A percentile compares a stretch with the other conserved stretches of the same genome.
Evolutionary conservation across 2,329 filamentous ascomycete species (phyloP).

Genomic region (Penicillium expansum): DNA sequence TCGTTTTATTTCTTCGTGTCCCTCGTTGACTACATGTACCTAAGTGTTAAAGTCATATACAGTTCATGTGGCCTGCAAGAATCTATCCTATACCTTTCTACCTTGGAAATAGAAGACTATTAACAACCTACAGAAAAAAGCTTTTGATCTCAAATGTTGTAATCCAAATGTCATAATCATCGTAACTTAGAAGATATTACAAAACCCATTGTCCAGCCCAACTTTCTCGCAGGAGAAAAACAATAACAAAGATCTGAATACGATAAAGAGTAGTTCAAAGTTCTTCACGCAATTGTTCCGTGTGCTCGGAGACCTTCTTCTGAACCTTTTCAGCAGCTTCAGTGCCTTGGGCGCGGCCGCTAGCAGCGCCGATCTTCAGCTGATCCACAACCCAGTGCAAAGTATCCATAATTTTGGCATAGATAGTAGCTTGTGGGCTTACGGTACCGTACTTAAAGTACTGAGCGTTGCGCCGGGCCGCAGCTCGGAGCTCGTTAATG

Average conservation of each 20-base stretch:
- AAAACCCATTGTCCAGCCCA: neutral
- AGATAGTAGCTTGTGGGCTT: conserved; percentile 62
- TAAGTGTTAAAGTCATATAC: too few relatives aligned
- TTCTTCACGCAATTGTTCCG: conserved; percentile 35
- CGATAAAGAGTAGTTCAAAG: conserved; percentile 23
- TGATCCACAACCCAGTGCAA: conserved; percentile 51
- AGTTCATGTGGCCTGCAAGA: too few relatives aligned
- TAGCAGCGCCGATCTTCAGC: conserved; percentile 49
- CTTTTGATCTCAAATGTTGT: neutral
- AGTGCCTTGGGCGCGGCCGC: conserved; percentile 48
- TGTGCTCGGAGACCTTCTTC: conserved; percentile 52
- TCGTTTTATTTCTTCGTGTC: too few relatives aligned
- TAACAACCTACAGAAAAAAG: neutral
- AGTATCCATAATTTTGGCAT: conserved; percentile 58
- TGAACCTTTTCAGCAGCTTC: conserved; percentile 47
- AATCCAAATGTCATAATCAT: conserved; percentile 21
- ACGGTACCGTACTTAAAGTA: conserved; percentile 75
- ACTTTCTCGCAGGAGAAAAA: neutral
- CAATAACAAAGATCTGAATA: neutral
- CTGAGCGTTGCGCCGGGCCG: conserved; percentile 69
- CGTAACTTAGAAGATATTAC: conserved; percentile 11
- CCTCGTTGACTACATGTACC: too few relatives aligned
- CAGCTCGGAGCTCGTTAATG: conserved; percentile 66
- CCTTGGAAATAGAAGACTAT: too few relatives aligned
- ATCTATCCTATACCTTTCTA: too few relatives aligned